Evolutionary conservation across 1,139 yeast genomes (phyloP), one percentile per base, ranked within the genome.

Genomic region (Pichia sp.): DNA sequence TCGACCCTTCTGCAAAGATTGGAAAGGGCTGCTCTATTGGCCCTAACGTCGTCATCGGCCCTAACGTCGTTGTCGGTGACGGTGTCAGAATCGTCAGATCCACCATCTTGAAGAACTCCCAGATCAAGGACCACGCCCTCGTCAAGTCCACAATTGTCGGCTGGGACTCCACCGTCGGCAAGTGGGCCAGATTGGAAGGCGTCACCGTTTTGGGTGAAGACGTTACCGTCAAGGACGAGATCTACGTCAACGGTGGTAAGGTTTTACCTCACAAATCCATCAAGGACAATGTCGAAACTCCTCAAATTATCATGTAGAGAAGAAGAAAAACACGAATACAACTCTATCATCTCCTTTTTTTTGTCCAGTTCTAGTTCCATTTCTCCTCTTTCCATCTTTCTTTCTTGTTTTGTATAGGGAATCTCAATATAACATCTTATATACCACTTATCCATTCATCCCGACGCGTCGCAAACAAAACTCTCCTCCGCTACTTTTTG

Each of bases 151-250:
- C 99, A 68, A 93, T 95, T 74, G 96, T 95, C 64, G 99, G 99
- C 67, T 95, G 99, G 99, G 87, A 91, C 81, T 92, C 97, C 60
- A 88, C 92, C 69, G 92, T 95, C 67, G 99, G 99, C 73, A 85
- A 85, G 75, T 93, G 99, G 99, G 96, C 98, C 62, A 91, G 99
- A 81, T 85, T 95, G 64, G 99, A 93, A 77, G 96, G 97, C 78
- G 89, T 85, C 67, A 89, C 98, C 61, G 99, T 95, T 58, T 84
- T 95, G 70, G 99, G 99, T 77, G 99, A 95, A 75, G 99, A 95
- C 66, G 99, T 95, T 64, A 96, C 92, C 73, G 89, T 95, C 72
- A 91, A 92, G 80, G 97, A 95, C 73, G 99, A 93, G 80, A 83
- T 95, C 71, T 95, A 95, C 81, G 96, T 95, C 67, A 93, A 93